Base-by-base conservation (phyloP, 1,284 basidiomycete species). In the Ceratobasidium sp. region DNA sequence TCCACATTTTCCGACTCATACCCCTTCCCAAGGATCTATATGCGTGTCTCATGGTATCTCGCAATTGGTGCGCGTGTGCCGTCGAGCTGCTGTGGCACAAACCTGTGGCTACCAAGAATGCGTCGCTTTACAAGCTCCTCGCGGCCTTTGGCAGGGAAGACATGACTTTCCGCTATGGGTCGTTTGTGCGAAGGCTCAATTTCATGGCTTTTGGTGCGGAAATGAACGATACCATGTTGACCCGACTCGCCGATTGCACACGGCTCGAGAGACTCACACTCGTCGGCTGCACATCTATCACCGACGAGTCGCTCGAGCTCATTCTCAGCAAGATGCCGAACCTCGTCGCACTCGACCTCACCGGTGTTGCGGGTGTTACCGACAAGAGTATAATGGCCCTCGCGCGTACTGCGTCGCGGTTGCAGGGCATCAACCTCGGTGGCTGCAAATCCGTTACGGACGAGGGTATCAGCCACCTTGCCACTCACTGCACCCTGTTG, bases 31-130 rank as follows among this genome's bases (percentile, higher is more conserved):
- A 84, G 67, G 92, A 96, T 79, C 83, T 97, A 45, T 87, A 91
- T 73, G 83, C 84, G 71, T 85, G 87, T 55, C 83, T 97, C 69
- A 86, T 91, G 68, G 96, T 98, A 35, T 95, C 90, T 40, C 89
- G 93, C 69, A 84, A 89, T 13, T 99, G 97, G 96, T 98, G 95
- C 81, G 89, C 96, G 75, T 96, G 94, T 78, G 90, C 94, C 7
- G 94, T 96, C 65, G 94, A 98, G 78, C 84, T 98, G 20, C 84
- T 99, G 22, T 99, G 96, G 96, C 91, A 96, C 78, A 91, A 93
- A 74, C 96, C 96, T 17, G 83, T 84, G 67, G 89, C 96, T 76
- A 83, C 86, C 68, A 86, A 86, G 71, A 83, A 88, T 70, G 82
- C 85, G 58, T 89, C 89, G 49, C 85, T 96, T 58, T 84, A 89